Conservation (phyloP, 208 protist genomes). For the Wallacemonas sp. region DNA sequence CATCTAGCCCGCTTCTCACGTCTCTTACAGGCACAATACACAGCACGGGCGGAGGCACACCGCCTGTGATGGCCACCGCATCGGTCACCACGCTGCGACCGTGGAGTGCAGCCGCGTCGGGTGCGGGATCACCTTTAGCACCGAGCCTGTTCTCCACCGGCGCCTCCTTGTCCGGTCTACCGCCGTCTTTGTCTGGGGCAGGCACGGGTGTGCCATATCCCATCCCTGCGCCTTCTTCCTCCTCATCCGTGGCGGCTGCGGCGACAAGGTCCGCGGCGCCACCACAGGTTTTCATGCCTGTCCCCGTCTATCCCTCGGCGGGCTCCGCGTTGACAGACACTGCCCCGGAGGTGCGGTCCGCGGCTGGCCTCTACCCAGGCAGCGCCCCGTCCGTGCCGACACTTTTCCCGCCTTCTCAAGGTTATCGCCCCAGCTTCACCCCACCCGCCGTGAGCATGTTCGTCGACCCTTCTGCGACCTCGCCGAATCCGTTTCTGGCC, state of each 20-base stretch:
- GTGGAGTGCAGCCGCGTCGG: slow-evolving; percentile 6
- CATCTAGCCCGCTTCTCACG: no score
- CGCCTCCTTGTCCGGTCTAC: background rate
- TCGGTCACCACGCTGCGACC: background rate
- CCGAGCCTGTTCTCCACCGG: background rate
- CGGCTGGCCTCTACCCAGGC: background rate
- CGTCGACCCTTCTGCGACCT: background rate
- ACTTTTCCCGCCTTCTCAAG: background rate
- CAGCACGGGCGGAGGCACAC: background rate
- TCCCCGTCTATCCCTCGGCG: background rate
- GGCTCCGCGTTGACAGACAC: no score
- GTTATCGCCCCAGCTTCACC: background rate
- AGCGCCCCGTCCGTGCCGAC: slow-evolving; percentile 1
- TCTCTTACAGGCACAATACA: no score
- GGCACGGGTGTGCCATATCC: background rate
- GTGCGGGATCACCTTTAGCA: background rate
- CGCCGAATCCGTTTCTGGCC: no score
- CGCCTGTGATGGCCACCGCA: background rate
- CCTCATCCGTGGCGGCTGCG: background rate
- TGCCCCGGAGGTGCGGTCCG: background rate
- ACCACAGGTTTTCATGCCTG: slow-evolving; percentile 6
- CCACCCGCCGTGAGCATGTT: no score
- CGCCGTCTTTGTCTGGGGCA: background rate
- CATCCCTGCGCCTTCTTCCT: background rate
- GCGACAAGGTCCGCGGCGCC: background rate